Evolutionary conservation across 1,284 basidiomycete genomes (phyloP).

Genomic region (Heterobasidion occidentale): DNA sequence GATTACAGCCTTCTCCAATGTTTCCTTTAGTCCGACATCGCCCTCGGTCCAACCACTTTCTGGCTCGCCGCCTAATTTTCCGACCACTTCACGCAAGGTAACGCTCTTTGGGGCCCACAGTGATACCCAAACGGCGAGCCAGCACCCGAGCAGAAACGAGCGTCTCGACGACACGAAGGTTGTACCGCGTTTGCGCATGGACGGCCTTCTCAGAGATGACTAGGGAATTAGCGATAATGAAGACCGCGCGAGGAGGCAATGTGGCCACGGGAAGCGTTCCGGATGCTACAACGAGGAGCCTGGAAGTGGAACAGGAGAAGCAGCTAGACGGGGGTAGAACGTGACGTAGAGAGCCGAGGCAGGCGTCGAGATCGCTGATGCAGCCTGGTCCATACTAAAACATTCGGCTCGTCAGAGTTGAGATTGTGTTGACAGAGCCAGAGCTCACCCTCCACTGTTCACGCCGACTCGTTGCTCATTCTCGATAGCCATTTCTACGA

Average conservation of each 20-base stretch:
- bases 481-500: slow-evolving; percentile 73
- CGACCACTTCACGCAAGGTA: slow-evolving; percentile 34
- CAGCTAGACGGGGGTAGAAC: slow-evolving; percentile 72
- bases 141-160: slow-evolving; percentile 73
- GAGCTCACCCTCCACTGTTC: slow-evolving; percentile 64
- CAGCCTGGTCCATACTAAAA: slow-evolving; percentile 75
- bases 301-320: slow-evolving; percentile 56
- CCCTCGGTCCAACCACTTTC: slow-evolving; percentile 29
- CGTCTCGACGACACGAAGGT: slow-evolving; percentile 83
- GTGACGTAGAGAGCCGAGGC: slow-evolving; percentile 71
- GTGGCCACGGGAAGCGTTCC: not conserved
- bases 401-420: not conserved
- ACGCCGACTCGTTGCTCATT: slow-evolving; percentile 82
- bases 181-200: slow-evolving; percentile 69
- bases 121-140: slow-evolving; percentile 44
- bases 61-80: slow-evolving; percentile 41
- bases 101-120: slow-evolving; percentile 34
- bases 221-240: slow-evolving; percentile 81
- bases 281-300: slow-evolving; percentile 20
- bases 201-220: slow-evolving; percentile 79
- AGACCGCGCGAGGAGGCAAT: slow-evolving; percentile 40
- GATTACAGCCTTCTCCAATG: slow-evolving; percentile 37
- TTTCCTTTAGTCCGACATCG: slow-evolving; percentile 31
- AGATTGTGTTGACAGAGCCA: not conserved
- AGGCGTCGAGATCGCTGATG: slow-evolving; percentile 67